These are phyloP conservation scores for Bimuria novae-zelandiae DNA, from an alignment of 2,329 filamentous ascomycete genomes.

Conservation along the genomic window DNA sequence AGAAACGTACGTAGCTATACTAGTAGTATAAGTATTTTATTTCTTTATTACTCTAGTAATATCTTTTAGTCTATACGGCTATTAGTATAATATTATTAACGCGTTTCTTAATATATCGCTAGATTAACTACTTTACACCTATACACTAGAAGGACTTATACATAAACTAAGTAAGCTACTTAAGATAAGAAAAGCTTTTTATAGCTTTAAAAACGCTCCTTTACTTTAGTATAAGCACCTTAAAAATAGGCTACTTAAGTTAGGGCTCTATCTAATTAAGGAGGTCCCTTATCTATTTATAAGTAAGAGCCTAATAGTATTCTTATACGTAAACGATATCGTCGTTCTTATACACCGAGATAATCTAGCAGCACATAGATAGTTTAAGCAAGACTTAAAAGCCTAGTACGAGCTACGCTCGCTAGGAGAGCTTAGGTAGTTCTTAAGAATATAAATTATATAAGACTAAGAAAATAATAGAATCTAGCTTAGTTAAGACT, in stretches of 20 bases:
- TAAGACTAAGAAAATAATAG: not conserved
- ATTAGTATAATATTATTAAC: not conserved
- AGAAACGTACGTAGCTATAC: not conserved
- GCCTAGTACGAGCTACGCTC: not conserved
- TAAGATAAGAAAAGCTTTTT: slow-evolving; percentile 19
- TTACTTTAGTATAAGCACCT: slow-evolving; percentile 23
- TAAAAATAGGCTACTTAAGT: slow-evolving; percentile 9
- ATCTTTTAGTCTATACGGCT: not conserved
- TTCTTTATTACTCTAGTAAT: not conserved
- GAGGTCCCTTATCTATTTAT: slow-evolving; percentile 13
- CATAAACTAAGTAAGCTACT: slow-evolving; percentile 4
- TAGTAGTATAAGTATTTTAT: not conserved
- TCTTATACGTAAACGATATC: slow-evolving; percentile 17
- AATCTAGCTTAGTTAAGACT: not conserved
- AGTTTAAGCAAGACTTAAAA: not conserved
- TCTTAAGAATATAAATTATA: not conserved
- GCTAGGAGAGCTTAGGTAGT: not conserved
- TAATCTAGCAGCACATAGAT: not conserved
- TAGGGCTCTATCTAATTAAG: slow-evolving; percentile 10
- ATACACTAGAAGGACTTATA: slow-evolving; percentile 15
- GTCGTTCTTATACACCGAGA: not conserved
- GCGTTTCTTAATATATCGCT: not conserved
- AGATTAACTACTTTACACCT: not conserved
- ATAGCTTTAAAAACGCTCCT: slow-evolving; percentile 18
- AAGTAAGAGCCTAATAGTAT: slow-evolving; percentile 11